These are phyloP conservation scores for Gloeopeniophorella convolvens DNA, from an alignment of 768 basidiomycete species.

Conservation along the genomic window DNA sequence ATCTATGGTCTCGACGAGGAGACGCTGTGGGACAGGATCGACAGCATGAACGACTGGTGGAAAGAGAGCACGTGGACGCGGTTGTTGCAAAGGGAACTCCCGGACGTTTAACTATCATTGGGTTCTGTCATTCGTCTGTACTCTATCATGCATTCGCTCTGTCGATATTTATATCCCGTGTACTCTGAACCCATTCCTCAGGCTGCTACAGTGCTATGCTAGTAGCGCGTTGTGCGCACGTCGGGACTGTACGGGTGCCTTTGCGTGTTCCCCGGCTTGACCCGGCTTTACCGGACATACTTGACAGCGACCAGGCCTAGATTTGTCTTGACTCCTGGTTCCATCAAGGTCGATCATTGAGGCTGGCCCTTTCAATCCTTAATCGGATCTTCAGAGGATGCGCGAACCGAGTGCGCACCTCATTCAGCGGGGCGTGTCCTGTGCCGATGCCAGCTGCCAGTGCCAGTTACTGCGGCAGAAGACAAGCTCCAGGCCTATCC, in stretches of 20 bases:
- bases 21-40: slow-evolving; percentile 74
- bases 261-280: too few species aligned
- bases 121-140: background rate
- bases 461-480: too few species aligned
- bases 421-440: too few species aligned
- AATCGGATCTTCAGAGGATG: too few species aligned
- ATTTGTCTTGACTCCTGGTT: background rate
- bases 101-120: slow-evolving; percentile 47
- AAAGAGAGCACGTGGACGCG: slow-evolving; percentile 85
- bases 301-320: background rate
- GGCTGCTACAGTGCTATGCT: too few species aligned
- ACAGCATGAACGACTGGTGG: slow-evolving; percentile 88
- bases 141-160: background rate
- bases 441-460: too few species aligned
- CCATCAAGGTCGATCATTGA: too few species aligned
- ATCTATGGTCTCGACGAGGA: slow-evolving; percentile 86
- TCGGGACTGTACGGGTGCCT: too few species aligned
- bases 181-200: background rate
- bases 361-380: too few species aligned
- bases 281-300: background rate
- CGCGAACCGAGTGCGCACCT: too few species aligned
- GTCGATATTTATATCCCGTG: background rate
- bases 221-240: too few species aligned
- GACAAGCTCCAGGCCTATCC: too few species aligned
- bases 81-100: slow-evolving; percentile 75